These are phyloP conservation scores for Oryza coarctata DNA, from an alignment of 176 grass and related monocot genomes.

Conservation along the genomic window DNA sequence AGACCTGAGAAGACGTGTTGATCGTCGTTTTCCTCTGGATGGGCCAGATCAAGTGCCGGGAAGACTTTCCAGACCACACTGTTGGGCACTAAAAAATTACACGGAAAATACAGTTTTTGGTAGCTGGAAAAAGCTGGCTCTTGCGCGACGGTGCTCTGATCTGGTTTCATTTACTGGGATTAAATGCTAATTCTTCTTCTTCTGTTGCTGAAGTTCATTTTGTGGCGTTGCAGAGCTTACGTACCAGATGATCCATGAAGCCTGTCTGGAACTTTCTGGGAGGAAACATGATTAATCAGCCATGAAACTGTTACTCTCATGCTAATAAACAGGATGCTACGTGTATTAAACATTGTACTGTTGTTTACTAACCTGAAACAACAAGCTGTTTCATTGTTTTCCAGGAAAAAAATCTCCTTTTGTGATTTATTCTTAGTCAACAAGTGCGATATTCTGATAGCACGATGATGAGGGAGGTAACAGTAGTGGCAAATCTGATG, in stretches of 20 bases:
- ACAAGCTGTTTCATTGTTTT: background rate
- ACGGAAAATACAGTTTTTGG: conserved; percentile 1
- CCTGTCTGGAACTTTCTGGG: background rate
- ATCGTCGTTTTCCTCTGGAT: conserved; percentile 20
- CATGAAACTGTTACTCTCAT: background rate
- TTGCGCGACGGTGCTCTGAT: background rate
- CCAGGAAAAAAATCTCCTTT: background rate
- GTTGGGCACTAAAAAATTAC: conserved; percentile 16
- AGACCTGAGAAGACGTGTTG: background rate
- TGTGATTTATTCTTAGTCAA: background rate
- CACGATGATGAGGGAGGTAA: too few species aligned
- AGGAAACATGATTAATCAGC: background rate
- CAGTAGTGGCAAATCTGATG: conserved; percentile 20
- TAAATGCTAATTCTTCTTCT: conserved; percentile 17
- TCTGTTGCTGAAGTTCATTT: background rate
- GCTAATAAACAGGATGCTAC: background rate
- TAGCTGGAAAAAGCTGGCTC: conserved; percentile 8
- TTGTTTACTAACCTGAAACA: background rate
- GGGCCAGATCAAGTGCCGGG: background rate
- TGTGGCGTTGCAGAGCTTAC: background rate
- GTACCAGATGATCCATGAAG: background rate
- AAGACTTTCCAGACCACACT: background rate
- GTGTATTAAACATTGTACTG: background rate
- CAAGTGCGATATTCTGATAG: background rate
- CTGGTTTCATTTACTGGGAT: background rate